Percentiles rank a stretch among this genome's conserved stretches.
Conservation (phyloP, 169 alveolate species). For the Theileria equi region DNA sequence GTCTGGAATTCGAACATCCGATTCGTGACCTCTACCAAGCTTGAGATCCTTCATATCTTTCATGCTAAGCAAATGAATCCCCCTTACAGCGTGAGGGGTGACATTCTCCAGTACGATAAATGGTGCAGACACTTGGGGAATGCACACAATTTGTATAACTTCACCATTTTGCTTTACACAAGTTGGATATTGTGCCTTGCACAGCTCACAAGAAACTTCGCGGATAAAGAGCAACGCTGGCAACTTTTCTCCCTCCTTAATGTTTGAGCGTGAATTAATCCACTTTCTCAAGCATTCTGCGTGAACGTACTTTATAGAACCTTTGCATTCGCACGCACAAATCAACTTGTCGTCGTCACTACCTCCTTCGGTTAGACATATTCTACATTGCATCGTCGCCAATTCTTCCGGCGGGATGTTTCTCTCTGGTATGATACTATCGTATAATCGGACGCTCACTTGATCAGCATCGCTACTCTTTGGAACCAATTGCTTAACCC, state of each 20-base stretch:
- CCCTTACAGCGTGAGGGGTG: slow-evolving; percentile 74
- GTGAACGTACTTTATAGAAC: slow-evolving; percentile 92
- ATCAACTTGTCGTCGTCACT: slow-evolving; percentile 83
- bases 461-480: slow-evolving; percentile 1
- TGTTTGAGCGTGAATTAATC: slow-evolving; percentile 87
- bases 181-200: slow-evolving; percentile 81
- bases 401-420: slow-evolving; percentile 17
- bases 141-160: slow-evolving; percentile 71
- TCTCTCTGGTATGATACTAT: slow-evolving; percentile 44
- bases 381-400: slow-evolving; percentile 84
- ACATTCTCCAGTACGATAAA: slow-evolving; percentile 86
- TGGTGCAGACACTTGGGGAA: slow-evolving; percentile 84
- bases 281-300: slow-evolving; percentile 91
- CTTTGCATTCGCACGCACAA: slow-evolving; percentile 90
- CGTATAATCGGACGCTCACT: slow-evolving; percentile 12
- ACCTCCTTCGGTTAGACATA: slow-evolving; percentile 88
- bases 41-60: slow-evolving; percentile 75
- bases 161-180: slow-evolving; percentile 71
- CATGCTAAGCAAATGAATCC: slow-evolving; percentile 78
- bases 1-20: slow-evolving; percentile 96
- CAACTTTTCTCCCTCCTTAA: slow-evolving; percentile 61
- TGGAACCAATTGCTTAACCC: slow-evolving; percentile 83
- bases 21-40: slow-evolving; percentile 97
- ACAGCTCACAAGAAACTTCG: slow-evolving; percentile 82
- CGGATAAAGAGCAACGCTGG: slow-evolving; percentile 67